These are phyloP conservation scores for Tricholoma matsutake DNA, from an alignment of 768 basidiomycete genomes.

Conservation along the genomic window DNA sequence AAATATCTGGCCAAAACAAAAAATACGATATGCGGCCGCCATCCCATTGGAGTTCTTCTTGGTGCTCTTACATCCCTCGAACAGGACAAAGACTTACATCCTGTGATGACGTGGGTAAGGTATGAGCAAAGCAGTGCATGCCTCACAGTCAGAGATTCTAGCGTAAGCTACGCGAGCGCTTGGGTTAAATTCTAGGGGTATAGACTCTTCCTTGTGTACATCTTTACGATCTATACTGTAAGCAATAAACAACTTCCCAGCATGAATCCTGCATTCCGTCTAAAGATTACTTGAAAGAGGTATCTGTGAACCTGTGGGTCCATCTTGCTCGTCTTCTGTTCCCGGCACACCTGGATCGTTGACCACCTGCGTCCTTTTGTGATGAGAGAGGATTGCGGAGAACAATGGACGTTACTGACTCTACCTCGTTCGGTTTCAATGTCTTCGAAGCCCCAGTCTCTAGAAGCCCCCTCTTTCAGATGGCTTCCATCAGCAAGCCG, in stretches of 20 bases:
- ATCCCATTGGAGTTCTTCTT: slow-evolving; percentile 91
- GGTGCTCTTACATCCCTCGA: slow-evolving; percentile 68
- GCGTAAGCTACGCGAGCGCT: slow-evolving; percentile 96
- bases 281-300: slow-evolving; percentile 36
- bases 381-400: slow-evolving; percentile 2
- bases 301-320: slow-evolving; percentile 53
- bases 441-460: slow-evolving; percentile 85
- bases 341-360: slow-evolving; percentile 68
- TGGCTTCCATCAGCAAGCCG: slow-evolving; percentile 55
- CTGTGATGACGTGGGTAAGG: slow-evolving; percentile 73
- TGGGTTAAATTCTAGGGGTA: slow-evolving; percentile 58
- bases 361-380: slow-evolving; percentile 48
- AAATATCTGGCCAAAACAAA: slow-evolving; percentile 68
- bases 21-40: slow-evolving; percentile 97
- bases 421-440: slow-evolving; percentile 57
- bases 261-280: neutral
- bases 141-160: slow-evolving; percentile 65
- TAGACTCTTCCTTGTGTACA: neutral
- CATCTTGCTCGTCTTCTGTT: slow-evolving; percentile 56
- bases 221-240: neutral
- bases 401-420: slow-evolving; percentile 31
- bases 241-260: slow-evolving; percentile 2
- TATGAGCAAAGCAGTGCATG: slow-evolving; percentile 93
- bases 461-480: slow-evolving; percentile 52
- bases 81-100: slow-evolving; percentile 29